Conservation (phyloP, 257 asterid species). For the Thymus mandschuricus region DNA sequence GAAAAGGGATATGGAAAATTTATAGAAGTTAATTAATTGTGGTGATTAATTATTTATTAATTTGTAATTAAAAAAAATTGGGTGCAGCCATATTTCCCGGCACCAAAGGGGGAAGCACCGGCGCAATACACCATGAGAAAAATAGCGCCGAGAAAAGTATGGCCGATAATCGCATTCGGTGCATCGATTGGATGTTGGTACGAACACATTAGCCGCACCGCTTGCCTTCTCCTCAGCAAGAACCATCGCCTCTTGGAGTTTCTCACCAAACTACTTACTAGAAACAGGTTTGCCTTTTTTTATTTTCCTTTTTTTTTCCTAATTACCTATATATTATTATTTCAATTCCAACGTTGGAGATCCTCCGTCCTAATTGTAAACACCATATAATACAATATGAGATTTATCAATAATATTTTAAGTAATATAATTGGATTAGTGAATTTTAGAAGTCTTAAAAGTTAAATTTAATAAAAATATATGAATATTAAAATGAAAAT, state of each 20-base stretch:
- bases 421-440: too few relatives aligned
- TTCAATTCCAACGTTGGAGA: too few relatives aligned
- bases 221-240: conserved; percentile 83
- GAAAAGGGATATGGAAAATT: too few relatives aligned
- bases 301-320: neutral
- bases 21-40: too few relatives aligned
- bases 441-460: too few relatives aligned
- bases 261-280: conserved; percentile 74
- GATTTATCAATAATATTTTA: too few relatives aligned
- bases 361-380: too few relatives aligned
- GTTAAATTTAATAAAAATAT: too few relatives aligned
- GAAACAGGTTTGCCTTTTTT: conserved; percentile 62
- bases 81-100: conserved; percentile 91
- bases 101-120: conserved; percentile 74
- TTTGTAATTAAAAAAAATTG: neutral
- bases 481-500: too few relatives aligned
- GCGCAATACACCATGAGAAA: conserved; percentile 85
- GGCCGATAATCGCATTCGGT: conserved; percentile 82
- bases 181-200: conserved; percentile 95
- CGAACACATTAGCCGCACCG: conserved; percentile 82
- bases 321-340: neutral
- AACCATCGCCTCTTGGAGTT: conserved; percentile 89
- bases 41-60: too few relatives aligned
- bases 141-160: conserved; percentile 88
- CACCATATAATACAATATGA: too few relatives aligned